phyloP scores from a whole-genome alignment of 768 basidiomycete species.

The Kwoniella europaea region DNA sequence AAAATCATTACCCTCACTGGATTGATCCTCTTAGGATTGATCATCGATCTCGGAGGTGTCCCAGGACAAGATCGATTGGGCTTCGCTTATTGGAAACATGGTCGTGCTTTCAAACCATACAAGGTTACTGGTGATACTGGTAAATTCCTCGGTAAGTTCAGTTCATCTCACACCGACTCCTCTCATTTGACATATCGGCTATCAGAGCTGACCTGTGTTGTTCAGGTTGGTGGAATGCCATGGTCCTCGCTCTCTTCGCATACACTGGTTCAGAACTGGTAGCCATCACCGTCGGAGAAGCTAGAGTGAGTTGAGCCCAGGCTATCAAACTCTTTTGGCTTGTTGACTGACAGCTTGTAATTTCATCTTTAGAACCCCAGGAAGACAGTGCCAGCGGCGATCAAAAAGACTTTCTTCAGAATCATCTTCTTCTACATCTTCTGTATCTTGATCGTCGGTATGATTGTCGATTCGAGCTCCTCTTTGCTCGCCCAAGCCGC shows the following conservation, averaged over 20 bases:
- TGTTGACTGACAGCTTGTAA: background rate
- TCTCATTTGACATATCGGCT: conserved; percentile 5
- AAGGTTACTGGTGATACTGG: conserved; percentile 23
- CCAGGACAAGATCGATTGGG: conserved; percentile 65
- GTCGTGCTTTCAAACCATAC: conserved; percentile 30
- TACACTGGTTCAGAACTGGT: conserved; percentile 31
- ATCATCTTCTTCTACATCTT: conserved; percentile 8
- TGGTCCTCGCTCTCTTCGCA: conserved; percentile 30
- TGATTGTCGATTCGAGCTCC: background rate
- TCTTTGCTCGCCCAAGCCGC: conserved; percentile 1
- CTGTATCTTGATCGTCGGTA: conserved; percentile 2
- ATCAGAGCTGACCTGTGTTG: conserved; percentile 31
- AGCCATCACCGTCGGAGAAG: conserved; percentile 19
- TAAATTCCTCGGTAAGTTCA: conserved; percentile 20
- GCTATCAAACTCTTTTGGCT: background rate
- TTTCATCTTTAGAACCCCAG: conserved; percentile 33
- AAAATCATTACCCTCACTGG: conserved; percentile 41
- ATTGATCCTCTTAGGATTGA: conserved; percentile 47
- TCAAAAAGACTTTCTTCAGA: conserved; percentile 49
- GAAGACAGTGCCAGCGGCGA: conserved; percentile 48
- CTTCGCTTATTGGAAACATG: conserved; percentile 54
- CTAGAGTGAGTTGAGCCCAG: conserved; percentile 30
- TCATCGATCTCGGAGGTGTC: conserved; percentile 62
- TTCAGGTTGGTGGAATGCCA: conserved; percentile 32
- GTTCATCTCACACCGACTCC: background rate